These are phyloP conservation scores for Stachybotrys echinatus DNA, from an alignment of 2,329 filamentous ascomycete species.

Conservation along the genomic window DNA sequence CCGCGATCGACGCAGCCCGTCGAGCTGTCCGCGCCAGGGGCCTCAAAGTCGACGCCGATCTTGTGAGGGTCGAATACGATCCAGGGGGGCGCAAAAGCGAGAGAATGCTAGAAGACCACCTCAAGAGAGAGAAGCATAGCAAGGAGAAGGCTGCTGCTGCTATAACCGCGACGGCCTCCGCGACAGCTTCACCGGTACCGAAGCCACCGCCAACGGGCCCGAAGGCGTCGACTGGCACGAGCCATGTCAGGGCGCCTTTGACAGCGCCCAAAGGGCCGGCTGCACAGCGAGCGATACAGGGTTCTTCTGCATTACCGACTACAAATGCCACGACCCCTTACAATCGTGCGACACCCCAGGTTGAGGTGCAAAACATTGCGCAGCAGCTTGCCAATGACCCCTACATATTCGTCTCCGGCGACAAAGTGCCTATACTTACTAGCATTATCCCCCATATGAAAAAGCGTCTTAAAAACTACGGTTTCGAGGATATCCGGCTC, in stretches of 20 bases:
- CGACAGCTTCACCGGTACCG: conserved; percentile 20
- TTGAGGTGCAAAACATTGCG: conserved; percentile 63
- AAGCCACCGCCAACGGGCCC: conserved; percentile 33
- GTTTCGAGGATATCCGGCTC: conserved; percentile 74
- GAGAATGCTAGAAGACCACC: conserved; percentile 67
- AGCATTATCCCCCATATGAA: conserved; percentile 87
- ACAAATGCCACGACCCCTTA: neutral
- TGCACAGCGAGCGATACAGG: conserved; percentile 33
- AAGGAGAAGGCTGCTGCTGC: conserved; percentile 24
- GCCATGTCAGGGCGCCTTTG: conserved; percentile 55
- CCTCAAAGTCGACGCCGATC: conserved; percentile 70
- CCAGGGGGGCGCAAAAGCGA: conserved; percentile 74
- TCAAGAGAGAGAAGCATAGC: conserved; percentile 60
- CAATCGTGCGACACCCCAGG: conserved; percentile 8
- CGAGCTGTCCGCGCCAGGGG: conserved; percentile 72
- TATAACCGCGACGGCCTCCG: conserved; percentile 13
- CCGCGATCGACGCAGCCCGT: conserved; percentile 76
- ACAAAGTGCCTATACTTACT: conserved; percentile 78
- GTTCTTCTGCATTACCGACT: neutral
- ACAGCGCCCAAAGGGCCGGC: conserved; percentile 85
- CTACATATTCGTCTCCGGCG: conserved; percentile 85
- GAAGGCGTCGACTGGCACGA: conserved; percentile 20
- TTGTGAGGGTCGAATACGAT: conserved; percentile 81
- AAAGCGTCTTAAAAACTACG: conserved; percentile 78
- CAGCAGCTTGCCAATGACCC: conserved; percentile 70